Evolutionary conservation across 2,329 filamentous ascomycete species (phyloP).

Genomic region (Anthostomella pinea): DNA sequence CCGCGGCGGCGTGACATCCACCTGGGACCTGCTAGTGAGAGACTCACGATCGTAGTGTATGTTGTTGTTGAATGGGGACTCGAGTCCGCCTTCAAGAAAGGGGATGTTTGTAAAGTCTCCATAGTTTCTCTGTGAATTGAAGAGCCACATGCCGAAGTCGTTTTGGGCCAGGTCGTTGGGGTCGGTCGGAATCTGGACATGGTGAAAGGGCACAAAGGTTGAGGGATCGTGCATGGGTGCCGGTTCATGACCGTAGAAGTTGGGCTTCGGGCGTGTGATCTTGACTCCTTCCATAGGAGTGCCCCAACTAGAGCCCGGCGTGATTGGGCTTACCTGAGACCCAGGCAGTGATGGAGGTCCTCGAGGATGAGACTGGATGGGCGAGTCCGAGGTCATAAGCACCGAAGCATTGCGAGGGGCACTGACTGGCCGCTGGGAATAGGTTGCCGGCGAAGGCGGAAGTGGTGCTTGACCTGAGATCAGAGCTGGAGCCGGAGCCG

Average conservation of each 20-base stretch:
- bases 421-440: conserved; percentile 28
- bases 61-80: conserved; percentile 50
- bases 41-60: conserved; percentile 52
- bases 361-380: conserved; percentile 28
- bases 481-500: conserved; percentile 4
- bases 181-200: conserved; percentile 34
- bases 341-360: conserved; percentile 22
- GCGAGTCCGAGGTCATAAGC: conserved; percentile 42
- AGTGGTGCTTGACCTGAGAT: conserved; percentile 4
- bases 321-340: conserved; percentile 21
- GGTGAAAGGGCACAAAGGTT: conserved; percentile 33
- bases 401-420: conserved; percentile 46
- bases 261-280: conserved; percentile 38
- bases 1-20: conserved; percentile 42
- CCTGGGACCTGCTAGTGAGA: conserved; percentile 44
- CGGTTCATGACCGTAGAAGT: conserved; percentile 33
- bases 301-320: conserved; percentile 28
- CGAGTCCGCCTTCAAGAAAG: conserved; percentile 48
- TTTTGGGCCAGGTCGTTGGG: conserved; percentile 35
- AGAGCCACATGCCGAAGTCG: conserved; percentile 52
- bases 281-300: conserved; percentile 36
- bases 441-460: conserved; percentile 21
- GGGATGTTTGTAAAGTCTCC: conserved; percentile 44
- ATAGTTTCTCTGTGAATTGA: conserved; percentile 43
- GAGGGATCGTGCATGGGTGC: conserved; percentile 31